Evolutionary conservation across 257 asterid genomes (phyloP), one percentile per base, ranked within the genome.

Genomic region (Solanum chiquidenum): DNA sequence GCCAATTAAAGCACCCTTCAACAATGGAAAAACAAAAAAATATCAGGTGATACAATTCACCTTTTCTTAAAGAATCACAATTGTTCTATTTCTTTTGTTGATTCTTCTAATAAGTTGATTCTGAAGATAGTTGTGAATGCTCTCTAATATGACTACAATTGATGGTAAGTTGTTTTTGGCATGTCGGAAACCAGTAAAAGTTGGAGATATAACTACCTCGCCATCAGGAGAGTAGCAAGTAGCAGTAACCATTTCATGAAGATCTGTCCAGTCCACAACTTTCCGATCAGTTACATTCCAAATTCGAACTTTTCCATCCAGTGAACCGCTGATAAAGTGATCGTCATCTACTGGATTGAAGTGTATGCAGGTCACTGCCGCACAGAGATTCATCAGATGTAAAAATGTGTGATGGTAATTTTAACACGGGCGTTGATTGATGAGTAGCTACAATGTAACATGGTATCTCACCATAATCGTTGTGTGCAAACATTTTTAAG

Each of bases 401-500:
- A 66, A 49, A 44, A 88, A 88, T 88, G 77, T 86, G 69, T 49
- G 86, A 88, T 90, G 87, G 33, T 84, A 73, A 83, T 12, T 52
- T 64, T 86, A 34, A 52, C 27, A 72, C 21, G 33, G 44, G 84
- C 18, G 10, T 85, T 68, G 27, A 85, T 85, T 85, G 71, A 52
- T 83, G 87, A 37, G 38, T 35, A 58, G 75, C 35, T 31, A 34
- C 21, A 52, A 73, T 86, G 35, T 83, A 86, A 60, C 49, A 84
- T 88, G 88, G 88, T 89, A 80, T 90, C 96, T 95, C 92, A 96
- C 99, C 99, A 86, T 93, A 96, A 91, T 94, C 96, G 89, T 91
- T 96, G 90, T 96, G 99, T 52, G 99, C 92, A 90, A 96, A 96
- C 90, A 90, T 92, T 93, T 95, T 96, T 92, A 96, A 84, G 88